Conservation (phyloP, 1,284 basidiomycete genomes). For the Microbotryomycetes sp. region DNA sequence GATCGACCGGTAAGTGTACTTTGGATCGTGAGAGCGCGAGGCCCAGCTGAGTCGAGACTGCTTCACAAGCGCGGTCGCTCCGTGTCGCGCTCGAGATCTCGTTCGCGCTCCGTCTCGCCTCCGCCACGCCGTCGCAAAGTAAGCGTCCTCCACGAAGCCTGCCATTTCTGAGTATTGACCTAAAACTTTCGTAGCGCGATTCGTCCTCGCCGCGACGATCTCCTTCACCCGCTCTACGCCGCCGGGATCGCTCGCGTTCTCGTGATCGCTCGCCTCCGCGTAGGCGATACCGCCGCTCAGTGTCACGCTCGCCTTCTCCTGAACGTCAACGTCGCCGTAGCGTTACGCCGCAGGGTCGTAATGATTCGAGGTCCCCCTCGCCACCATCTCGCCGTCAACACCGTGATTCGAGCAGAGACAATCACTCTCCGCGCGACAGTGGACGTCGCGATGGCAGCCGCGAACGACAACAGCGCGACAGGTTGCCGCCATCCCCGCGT, state of each 20-base stretch:
- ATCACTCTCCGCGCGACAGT: too few species aligned
- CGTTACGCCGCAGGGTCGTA: neutral
- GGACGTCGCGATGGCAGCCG: neutral
- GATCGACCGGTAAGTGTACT: neutral
- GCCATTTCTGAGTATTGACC: neutral
- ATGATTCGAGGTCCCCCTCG: neutral
- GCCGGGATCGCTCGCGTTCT: conserved; percentile 2
- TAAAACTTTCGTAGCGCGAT: neutral
- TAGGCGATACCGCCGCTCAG: neutral
- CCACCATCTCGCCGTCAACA: neutral
- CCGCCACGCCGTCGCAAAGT: neutral
- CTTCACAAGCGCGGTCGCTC: neutral
- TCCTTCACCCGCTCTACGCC: neutral
- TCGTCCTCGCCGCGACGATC: neutral
- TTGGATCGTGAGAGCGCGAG: neutral
- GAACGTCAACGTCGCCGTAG: neutral
- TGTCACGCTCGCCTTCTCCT: neutral
- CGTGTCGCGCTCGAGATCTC: conserved; percentile 8
- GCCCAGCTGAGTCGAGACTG: neutral
- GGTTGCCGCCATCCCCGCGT: neutral
- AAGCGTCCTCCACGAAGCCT: neutral
- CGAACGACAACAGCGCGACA: neutral
- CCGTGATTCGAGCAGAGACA: too few species aligned
- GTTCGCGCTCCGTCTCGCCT: conserved; percentile 4
- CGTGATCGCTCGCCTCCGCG: conserved; percentile 2